Conservation (phyloP, 2,329 filamentous ascomycete species). For the Aspergillus fumigatus region DNA sequence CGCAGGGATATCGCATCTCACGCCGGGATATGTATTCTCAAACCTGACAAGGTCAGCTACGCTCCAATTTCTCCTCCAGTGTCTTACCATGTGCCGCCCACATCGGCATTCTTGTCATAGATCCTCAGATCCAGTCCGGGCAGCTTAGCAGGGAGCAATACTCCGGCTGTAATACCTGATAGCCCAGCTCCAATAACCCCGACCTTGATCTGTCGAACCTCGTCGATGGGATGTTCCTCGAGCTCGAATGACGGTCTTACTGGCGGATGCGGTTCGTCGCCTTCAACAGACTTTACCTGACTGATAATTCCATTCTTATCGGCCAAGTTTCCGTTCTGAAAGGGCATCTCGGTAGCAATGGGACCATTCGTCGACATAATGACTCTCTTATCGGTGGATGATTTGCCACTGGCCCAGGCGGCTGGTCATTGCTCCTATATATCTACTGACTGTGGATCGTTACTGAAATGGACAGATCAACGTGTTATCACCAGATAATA, state of each 20-base stretch:
- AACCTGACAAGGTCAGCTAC: constrained; percentile 23
- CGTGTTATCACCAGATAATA: neutral
- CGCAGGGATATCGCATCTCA: constrained; percentile 64
- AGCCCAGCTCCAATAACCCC: constrained; percentile 63
- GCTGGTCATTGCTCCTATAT: neutral
- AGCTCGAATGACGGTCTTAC: constrained; percentile 26
- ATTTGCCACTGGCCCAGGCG: neutral
- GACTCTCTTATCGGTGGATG: neutral
- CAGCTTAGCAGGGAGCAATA: constrained; percentile 64
- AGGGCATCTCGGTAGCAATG: neutral
- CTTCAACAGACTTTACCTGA: constrained; percentile 5
- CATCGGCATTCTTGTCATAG: constrained; percentile 63
- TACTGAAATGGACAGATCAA: neutral
- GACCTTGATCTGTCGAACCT: constrained; percentile 49
- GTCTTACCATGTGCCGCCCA: constrained; percentile 47
- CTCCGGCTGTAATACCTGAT: constrained; percentile 59
- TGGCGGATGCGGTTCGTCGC: constrained; percentile 1
- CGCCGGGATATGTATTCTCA: constrained; percentile 56
- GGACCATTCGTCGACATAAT: constrained; percentile 10
- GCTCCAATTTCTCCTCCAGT: neutral
- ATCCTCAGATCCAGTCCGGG: constrained; percentile 62
- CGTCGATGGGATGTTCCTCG: constrained; percentile 46
- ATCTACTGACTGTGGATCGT: neutral
- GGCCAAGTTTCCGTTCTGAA: neutral
- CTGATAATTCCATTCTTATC: neutral